Evolutionary conservation across 176 grass and related monocot genomes (phyloP).

Genomic region (Lolium rigidum): DNA sequence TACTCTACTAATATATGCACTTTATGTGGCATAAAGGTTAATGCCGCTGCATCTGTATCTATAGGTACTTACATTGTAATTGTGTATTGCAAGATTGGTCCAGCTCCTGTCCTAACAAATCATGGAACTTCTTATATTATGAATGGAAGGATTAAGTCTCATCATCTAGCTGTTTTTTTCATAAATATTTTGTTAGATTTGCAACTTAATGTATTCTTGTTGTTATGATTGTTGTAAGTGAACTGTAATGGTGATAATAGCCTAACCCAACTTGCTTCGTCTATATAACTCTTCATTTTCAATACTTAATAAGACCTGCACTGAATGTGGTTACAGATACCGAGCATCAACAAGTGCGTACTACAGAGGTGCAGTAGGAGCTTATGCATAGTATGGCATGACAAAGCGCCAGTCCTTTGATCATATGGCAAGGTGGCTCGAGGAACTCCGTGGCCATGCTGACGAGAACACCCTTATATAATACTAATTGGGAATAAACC

Average conservation of each 20-base stretch:
- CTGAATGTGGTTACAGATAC: slow-evolving; percentile 51
- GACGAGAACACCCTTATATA: slow-evolving; percentile 67
- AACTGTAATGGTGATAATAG: not conserved
- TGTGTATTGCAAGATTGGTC: not conserved
- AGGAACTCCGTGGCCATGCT: slow-evolving; percentile 56
- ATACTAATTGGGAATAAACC: slow-evolving; percentile 64
- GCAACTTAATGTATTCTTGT: not conserved
- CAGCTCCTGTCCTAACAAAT: not conserved
- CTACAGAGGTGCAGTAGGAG: slow-evolving; percentile 69
- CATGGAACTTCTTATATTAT: not conserved
- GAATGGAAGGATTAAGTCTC: not conserved
- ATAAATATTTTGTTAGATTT: not conserved
- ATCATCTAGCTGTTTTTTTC: not conserved
- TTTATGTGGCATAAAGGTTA: not conserved
- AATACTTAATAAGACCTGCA: slow-evolving; percentile 25
- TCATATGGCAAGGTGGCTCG: slow-evolving; percentile 55
- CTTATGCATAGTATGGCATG: slow-evolving; percentile 57
- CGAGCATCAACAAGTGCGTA: slow-evolving; percentile 66
- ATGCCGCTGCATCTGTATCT: not conserved
- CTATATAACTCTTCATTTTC: not conserved
- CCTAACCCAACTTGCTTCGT: not conserved
- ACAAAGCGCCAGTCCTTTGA: slow-evolving; percentile 70
- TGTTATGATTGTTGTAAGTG: not conserved
- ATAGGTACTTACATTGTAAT: not conserved
- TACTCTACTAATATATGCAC: not conserved